Base-by-base conservation (phyloP, 441 rosid species). In the Euphorbia schlechtendalii region DNA sequence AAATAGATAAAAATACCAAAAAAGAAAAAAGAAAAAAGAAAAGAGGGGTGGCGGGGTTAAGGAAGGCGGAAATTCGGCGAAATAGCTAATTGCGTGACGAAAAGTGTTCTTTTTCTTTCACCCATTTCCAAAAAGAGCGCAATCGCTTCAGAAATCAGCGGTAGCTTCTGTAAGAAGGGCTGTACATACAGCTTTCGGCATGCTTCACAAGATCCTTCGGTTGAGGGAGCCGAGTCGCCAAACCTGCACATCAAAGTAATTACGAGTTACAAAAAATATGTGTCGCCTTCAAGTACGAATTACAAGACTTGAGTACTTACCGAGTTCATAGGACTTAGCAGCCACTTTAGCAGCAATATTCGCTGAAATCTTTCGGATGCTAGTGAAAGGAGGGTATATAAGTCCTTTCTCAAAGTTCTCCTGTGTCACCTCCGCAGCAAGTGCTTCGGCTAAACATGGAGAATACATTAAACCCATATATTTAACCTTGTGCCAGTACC, bases 401-500 rank as follows among this genome's bases (percentile, higher is more conserved):
- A 86, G 88, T 65, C 98, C 96, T 71, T 81, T n/a, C n/a, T n/a
- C n/a, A n/a, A n/a, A n/a, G n/a, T n/a, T n/a, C n/a, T n/a, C n/a
- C n/a, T n/a, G n/a, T 84, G 73, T 81, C 66, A 89, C 89, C 77
- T 92, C 74, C 25, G 82, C 75, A 63, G 98, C 96, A 79, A 92
- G 73, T 34, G 98, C 94, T 81, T 92, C 94, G 54, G 96, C 92
- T 86, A 81, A n/a, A n/a, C n/a, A n/a, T n/a, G n/a, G n/a, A n/a
- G n/a, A n/a, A n/a, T n/a, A n/a, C n/a, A n/a, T n/a, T n/a, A n/a
- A n/a, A n/a, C n/a, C n/a, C n/a, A n/a, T 36, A 28, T 34, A 36
- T 45, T 0, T 49, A n/a, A 25, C 18, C 56, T 14, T 55, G 27
- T 40, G 14, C 12, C 3, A 43, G 4, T 12, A 43, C 14, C 45